Evolutionary conservation across 352 stramenopile genomes (phyloP).

Genomic region (Sclerospora graminicola): DNA sequence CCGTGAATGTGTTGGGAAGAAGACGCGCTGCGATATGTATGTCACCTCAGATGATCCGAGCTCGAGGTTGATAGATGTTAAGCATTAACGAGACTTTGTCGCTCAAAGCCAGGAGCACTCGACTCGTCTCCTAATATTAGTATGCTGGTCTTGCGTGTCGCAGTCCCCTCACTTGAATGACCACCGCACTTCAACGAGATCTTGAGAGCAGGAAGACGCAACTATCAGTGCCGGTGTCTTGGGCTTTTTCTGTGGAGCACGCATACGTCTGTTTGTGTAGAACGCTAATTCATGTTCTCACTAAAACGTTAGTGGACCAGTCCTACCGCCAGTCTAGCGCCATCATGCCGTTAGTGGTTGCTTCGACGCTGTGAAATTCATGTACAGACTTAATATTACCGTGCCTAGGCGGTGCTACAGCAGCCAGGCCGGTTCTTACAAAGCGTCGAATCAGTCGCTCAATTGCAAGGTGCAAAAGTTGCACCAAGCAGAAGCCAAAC

Average conservation of each 20-base stretch:
- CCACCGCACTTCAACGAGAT: not conserved
- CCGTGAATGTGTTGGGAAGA: not conserved
- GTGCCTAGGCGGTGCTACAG: not conserved
- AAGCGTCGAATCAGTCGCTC: constrained; percentile 25
- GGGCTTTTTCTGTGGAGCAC: no score
- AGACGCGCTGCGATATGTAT: constrained; percentile 19
- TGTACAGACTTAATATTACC: not conserved
- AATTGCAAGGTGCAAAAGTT: constrained; percentile 12
- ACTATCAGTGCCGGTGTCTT: no score
- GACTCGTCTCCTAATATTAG: constrained; percentile 15
- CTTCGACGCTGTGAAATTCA: not conserved
- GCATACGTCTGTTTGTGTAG: no score
- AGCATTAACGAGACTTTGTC: constrained; percentile 1
- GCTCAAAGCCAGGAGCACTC: not conserved
- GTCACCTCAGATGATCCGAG: constrained; percentile 18
- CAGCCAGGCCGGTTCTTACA: constrained; percentile 12
- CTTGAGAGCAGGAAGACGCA: not conserved
- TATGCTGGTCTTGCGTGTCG: constrained; percentile 1
- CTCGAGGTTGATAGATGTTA: not conserved
- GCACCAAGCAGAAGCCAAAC: not conserved
- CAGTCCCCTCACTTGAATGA: not conserved
- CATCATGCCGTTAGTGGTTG: no score
- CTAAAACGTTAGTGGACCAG: no score
- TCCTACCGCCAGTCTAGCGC: no score
- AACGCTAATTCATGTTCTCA: no score